Evolutionary conservation across 1,139 yeast genomes (phyloP), one percentile per base, ranked within the genome.

Genomic region (Geotrichum siamense): DNA sequence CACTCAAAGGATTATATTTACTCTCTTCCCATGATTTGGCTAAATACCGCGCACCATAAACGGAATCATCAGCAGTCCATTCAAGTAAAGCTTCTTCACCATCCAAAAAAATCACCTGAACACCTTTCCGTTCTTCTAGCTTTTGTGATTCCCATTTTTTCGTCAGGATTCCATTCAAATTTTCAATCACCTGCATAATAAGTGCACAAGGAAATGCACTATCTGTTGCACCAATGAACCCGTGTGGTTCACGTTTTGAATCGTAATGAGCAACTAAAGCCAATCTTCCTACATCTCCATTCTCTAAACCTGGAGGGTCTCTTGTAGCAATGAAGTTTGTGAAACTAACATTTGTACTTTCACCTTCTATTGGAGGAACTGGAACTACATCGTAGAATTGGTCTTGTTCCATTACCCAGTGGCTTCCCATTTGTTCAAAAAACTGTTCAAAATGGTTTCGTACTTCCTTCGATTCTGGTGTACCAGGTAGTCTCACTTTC

Each of bases 191-290:
- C 49, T 72, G 72, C 49, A 76, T 52, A 33, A 76, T 54, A 20
- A 76, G 61, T 0, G 75, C 76, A 55, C 80, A 75, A 0, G 81
- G 75, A 0, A 70, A 76, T 2, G 78, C 79, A 46, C 78, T 71
- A 54, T 76, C 82, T 32, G 67, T 72, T 1, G 79, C 82, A 1
- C 82, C 82, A 35, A 75, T 60, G 43, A 76, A 75, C 2, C 79
- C 79, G n/a, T 60, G 61, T 0, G 78, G 78, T 10, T 57, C 56
- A 3, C 63, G 48, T 51, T 73, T 65, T 2, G 78, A 68, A 54
- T 76, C 82, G 50, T 74, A 76, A 54, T 76, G 82, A 0, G 78
- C 81, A 2, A 74, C 74, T 2, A 74, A 52, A 1, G 72, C 66
- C 20, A 74, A 51, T 31, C 69, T 59, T 12, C 60, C 59, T 4